Conservation (phyloP, 2,329 filamentous ascomycete genomes). For the Geosmithia putterillii region DNA sequence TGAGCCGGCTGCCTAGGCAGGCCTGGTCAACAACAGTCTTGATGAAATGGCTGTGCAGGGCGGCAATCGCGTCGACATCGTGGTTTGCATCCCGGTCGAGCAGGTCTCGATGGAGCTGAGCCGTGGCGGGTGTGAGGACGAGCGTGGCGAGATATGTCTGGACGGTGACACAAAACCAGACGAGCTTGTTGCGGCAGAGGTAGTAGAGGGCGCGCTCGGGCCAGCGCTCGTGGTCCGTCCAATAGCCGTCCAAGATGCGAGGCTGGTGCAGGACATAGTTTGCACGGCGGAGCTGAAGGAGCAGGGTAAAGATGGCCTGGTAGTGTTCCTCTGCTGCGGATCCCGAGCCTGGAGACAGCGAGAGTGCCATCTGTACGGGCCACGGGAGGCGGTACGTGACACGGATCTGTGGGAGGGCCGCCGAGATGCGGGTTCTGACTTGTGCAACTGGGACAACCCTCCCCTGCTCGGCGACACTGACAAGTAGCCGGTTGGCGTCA, state of each 20-base stretch:
- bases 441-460: conserved; percentile 28
- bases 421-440: conserved; percentile 42
- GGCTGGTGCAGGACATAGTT: conserved; percentile 51
- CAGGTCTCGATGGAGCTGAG: conserved; percentile 45
- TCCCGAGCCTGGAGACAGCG: no score
- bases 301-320: conserved; percentile 59
- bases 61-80: conserved; percentile 74
- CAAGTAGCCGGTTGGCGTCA: conserved; percentile 49
- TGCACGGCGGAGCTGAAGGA: conserved; percentile 67
- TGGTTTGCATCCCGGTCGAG: conserved; percentile 29
- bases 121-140: conserved; percentile 50
- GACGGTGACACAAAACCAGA: conserved; percentile 67
- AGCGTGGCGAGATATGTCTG: conserved; percentile 66
- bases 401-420: conserved; percentile 46
- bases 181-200: conserved; percentile 52
- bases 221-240: conserved; percentile 21
- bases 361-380: conserved; percentile 61
- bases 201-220: conserved; percentile 39
- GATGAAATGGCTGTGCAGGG: conserved; percentile 52
- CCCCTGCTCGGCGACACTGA: conserved; percentile 33
- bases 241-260: conserved; percentile 28
- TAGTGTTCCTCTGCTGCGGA: conserved; percentile 53
- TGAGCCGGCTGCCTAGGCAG: conserved; percentile 55
- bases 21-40: conserved; percentile 53
- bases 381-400: conserved; percentile 57